phyloP scores from a whole-genome alignment of 2,329 filamentous ascomycete species.

The Plectosphaerella plurivora region DNA sequence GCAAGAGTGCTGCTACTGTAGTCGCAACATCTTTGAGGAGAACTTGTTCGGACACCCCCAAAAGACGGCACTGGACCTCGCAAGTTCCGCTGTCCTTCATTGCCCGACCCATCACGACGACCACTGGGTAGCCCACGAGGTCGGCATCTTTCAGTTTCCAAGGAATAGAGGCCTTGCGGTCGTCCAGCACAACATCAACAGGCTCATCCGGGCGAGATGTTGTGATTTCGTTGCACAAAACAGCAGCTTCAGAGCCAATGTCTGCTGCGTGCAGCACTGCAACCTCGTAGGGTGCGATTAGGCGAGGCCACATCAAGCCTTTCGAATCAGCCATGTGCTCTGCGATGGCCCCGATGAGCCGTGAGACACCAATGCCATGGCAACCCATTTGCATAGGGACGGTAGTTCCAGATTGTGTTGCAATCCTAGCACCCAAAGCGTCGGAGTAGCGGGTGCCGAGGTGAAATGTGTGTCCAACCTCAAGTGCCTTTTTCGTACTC shows the following conservation, averaged over 20 bases:
- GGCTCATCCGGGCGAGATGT: constrained; percentile 3
- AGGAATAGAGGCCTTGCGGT: constrained; percentile 61
- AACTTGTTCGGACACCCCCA: constrained; percentile 59
- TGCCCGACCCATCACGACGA: constrained; percentile 70
- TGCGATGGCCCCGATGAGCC: constrained; percentile 82
- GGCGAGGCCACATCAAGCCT: constrained; percentile 84
- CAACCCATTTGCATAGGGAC: constrained; percentile 87
- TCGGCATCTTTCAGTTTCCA: constrained; percentile 94
- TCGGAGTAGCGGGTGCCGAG: constrained; percentile 84
- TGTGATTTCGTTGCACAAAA: constrained; percentile 60
- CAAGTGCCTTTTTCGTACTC: constrained; percentile 68
- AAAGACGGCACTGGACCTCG: constrained; percentile 74
- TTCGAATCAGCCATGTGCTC: constrained; percentile 65
- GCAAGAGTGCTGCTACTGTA: not conserved
- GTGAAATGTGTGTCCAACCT: constrained; percentile 93
- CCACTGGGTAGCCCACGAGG: constrained; percentile 79
- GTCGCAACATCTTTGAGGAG: constrained; percentile 39
- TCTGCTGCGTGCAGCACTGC: constrained; percentile 55
- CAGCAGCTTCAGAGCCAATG: constrained; percentile 41
- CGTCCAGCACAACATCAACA: constrained; percentile 70
- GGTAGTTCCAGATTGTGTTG: constrained; percentile 21
- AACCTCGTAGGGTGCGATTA: constrained; percentile 79
- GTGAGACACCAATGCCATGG: constrained; percentile 89
- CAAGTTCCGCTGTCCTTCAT: constrained; percentile 58
- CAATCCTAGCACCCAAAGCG: constrained; percentile 63